Base-by-base conservation (phyloP, 176 grass and related monocot genomes). In the Rhynchospora tenuis region DNA sequence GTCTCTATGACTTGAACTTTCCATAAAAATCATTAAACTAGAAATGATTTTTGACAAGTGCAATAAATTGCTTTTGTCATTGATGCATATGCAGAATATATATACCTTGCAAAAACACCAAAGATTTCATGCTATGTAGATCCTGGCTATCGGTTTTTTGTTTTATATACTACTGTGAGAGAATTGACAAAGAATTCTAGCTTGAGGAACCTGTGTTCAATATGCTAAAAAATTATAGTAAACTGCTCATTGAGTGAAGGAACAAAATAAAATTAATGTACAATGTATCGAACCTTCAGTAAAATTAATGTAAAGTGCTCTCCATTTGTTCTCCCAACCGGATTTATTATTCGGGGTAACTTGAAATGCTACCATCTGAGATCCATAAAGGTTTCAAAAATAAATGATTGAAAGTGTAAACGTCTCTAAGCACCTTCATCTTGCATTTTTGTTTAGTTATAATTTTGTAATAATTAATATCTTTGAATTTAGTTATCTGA, bases 381-480 rank as follows among this genome's bases (percentile, higher is more conserved):
- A 9, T 60, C 28, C 57, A 59, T 19, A 43, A 79, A 42, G 76
- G 19, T 42, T 3, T 11, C 2, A 58, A 54, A 31, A 79, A 10
- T n/a, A 43, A 51, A 78, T 15, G 22, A 78, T 78, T 57, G 47
- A 78, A 78, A 78, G 54, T 26, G 73, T 43, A 70, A 45, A 33
- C 22, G 3, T 79, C 54, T 52, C 16, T 79, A 31, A n/a, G 27
- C 22, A 57, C 28, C 74, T 57, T 31, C 74, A 79, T 79, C 14
- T 42, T 59, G 26, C 20, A 79, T 57, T 58, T 38, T 57, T 14
- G 3, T 54, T 58, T 20, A 72, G n/a, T 47, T 72, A 11, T 16
- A 72, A 13, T 20, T 71, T 47, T 46, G 33, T 38, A 38, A 38
- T 68, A 10, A 72, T 47, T 17, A 47, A 47, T 46, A 17, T 11